Evolutionary conservation across 129 eudicot species (phyloP), one percentile per base, ranked within the genome.

Genomic region (Escallonia rubra): DNA sequence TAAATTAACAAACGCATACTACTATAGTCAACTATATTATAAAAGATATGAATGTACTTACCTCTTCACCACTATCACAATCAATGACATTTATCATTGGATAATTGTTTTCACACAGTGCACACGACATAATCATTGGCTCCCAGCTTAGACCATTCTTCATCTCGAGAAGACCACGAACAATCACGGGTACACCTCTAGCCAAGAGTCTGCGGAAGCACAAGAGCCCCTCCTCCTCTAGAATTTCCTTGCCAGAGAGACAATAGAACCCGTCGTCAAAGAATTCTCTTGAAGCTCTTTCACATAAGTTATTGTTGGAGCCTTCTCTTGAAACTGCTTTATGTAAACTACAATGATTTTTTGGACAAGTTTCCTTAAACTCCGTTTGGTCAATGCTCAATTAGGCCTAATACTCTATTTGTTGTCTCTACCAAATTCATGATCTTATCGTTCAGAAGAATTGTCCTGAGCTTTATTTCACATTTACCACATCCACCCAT

Each of bases 141-240:
- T 67, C 72, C 63, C 54, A 67, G 16, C 63, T 67, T 53, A 67
- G 14, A 44, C 72, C 63, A 14, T 63, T 13, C 41, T 12, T 41
- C 41, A 53, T 10, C 16, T 67, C 40, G 54, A 67, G 43, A 56
- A 67, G n/a, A n/a, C n/a, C n/a, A n/a, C n/a, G n/a, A n/a, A n/a
- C n/a, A n/a, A n/a, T n/a, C n/a, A n/a, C n/a, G 34, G n/a, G n/a
- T n/a, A n/a, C n/a, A n/a, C n/a, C n/a, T n/a, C n/a, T n/a, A n/a
- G n/a, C n/a, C n/a, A n/a, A n/a, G n/a, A n/a, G n/a, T n/a, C n/a
- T n/a, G n/a, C n/a, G n/a, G n/a, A 23, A 23, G 34, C 34, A 23
- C 34, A 23, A 23, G 34, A 23, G 34, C 34, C 14, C 51, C n/a
- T 54, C 7, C n/a, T 54, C 7, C 42, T 8, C 23, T 15, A 8